Evolutionary conservation across 768 basidiomycete species (phyloP).

Genomic region (Trametes coccinea): DNA sequence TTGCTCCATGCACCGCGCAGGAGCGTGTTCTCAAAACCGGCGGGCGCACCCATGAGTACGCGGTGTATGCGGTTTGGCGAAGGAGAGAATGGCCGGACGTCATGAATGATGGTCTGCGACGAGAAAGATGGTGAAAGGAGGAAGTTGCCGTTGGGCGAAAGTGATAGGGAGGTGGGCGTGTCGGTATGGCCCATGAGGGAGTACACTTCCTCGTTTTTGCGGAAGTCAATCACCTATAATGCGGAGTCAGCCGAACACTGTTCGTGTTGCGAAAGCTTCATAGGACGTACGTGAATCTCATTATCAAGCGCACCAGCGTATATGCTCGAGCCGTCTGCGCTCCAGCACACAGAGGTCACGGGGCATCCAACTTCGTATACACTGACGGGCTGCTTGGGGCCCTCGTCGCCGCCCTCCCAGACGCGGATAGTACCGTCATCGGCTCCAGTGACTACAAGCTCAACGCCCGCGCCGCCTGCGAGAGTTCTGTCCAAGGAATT

Average conservation of each 20-base stretch:
- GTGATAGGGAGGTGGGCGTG: conserved; percentile 88
- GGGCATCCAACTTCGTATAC: conserved; percentile 87
- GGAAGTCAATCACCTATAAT: conserved; percentile 89
- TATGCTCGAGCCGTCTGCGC: conserved; percentile 83
- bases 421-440: conserved; percentile 92
- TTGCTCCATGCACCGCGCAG: conserved; percentile 87
- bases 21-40: conserved; percentile 90
- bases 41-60: conserved; percentile 78
- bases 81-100: conserved; percentile 92
- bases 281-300: conserved; percentile 80
- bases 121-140: conserved; percentile 91
- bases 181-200: conserved; percentile 84
- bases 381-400: conserved; percentile 68
- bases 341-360: conserved; percentile 91
- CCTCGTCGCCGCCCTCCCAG: conserved; percentile 87
- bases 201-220: conserved; percentile 81
- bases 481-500: conserved; percentile 87
- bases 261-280: conserved; percentile 42
- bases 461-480: conserved; percentile 79
- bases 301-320: conserved; percentile 96
- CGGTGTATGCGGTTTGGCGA: conserved; percentile 81
- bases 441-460: conserved; percentile 83
- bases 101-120: conserved; percentile 86
- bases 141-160: conserved; percentile 87
- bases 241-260: conserved; percentile 28